phyloP scores from a whole-genome alignment of 1,284 basidiomycete species.

The Garcileccinum viscosum region DNA sequence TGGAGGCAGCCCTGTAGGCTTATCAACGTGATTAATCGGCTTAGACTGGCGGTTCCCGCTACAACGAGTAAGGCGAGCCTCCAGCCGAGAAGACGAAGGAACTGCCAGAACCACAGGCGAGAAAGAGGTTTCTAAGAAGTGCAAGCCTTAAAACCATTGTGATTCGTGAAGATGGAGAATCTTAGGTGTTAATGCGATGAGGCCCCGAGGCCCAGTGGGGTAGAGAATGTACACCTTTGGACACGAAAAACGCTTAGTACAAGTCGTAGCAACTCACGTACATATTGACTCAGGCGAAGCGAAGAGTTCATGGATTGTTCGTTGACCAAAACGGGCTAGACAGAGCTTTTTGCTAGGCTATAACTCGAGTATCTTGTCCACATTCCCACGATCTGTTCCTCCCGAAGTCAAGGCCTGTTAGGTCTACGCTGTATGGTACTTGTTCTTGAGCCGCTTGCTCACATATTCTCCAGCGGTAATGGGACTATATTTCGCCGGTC shows the following conservation, averaged over 20 bases:
- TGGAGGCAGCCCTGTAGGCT: background rate
- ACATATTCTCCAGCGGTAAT: conserved; percentile 73
- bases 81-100: background rate
- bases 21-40: background rate
- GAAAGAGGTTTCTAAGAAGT: background rate
- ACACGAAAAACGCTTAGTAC: too few relatives aligned
- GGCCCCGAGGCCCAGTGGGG: too few relatives aligned
- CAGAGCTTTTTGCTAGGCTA: too few relatives aligned
- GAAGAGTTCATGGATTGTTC: too few relatives aligned
- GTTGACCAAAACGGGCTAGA: too few relatives aligned
- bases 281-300: too few relatives aligned
- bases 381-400: too few relatives aligned
- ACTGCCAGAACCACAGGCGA: background rate
- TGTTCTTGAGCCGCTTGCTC: background rate
- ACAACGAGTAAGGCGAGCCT: background rate
- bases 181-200: too few relatives aligned
- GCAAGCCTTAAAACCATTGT: background rate
- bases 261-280: too few relatives aligned
- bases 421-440: background rate
- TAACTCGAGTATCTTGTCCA: too few relatives aligned
- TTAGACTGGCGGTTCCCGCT: background rate
- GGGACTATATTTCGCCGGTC: conserved; percentile 66
- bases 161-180: too few relatives aligned
- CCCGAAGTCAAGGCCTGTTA: background rate
- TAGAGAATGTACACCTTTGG: too few relatives aligned